These are phyloP conservation scores for Corylus americana DNA, from an alignment of 306 rosid species.

Conservation along the genomic window DNA sequence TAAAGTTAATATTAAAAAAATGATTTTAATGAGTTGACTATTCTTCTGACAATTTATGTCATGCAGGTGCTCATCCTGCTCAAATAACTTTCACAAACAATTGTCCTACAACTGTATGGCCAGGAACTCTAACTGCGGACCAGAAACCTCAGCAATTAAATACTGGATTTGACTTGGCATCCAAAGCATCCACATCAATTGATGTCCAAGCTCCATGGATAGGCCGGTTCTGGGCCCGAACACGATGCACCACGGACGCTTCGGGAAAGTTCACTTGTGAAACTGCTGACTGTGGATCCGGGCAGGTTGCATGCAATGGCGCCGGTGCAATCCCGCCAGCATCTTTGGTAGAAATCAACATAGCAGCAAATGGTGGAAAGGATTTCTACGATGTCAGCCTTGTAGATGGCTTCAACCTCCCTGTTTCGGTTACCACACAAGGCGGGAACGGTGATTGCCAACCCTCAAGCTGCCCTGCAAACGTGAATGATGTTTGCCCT, in stretches of 20 bases:
- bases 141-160: slow-evolving; percentile 28
- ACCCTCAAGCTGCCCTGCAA: slow-evolving; percentile 21
- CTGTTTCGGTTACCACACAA: slow-evolving; percentile 21
- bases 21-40: no score
- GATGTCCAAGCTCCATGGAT: slow-evolving; percentile 34
- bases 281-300: slow-evolving; percentile 40
- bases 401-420: slow-evolving; percentile 51
- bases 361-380: slow-evolving; percentile 26
- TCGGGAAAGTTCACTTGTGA: slow-evolving; percentile 32
- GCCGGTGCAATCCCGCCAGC: slow-evolving; percentile 45
- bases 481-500: slow-evolving; percentile 35
- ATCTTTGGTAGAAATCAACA: slow-evolving; percentile 35
- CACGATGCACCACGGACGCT: slow-evolving; percentile 30
- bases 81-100: slow-evolving; percentile 34
- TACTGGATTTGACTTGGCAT: slow-evolving; percentile 33
- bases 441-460: slow-evolving; percentile 29
- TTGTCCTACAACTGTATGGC: slow-evolving; percentile 39
- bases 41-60: not conserved
- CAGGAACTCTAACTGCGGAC: slow-evolving; percentile 28
- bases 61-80: slow-evolving; percentile 24
- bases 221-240: slow-evolving; percentile 43
- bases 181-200: not conserved
- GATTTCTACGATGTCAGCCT: slow-evolving; percentile 45
- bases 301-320: slow-evolving; percentile 40
- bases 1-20: no score